Evolutionary conservation across 75 land plant genomes (phyloP), one percentile per base, ranked within the genome.

Genomic region (Sequoiadendron giganteum): DNA sequence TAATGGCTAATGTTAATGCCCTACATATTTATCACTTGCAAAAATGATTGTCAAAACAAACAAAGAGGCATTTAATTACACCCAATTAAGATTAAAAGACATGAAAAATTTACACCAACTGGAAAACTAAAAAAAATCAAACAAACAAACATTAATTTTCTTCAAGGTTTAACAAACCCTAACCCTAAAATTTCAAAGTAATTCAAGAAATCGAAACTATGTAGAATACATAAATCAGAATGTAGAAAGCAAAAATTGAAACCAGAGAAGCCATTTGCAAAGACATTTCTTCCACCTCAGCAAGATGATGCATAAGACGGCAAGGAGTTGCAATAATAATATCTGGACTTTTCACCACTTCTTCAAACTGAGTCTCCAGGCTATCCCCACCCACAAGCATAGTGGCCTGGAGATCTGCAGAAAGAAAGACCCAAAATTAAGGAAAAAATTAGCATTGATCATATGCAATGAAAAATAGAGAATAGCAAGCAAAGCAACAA

Each of bases 321-420:
- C 99, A 99, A 89, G 99, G 99, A 36, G 99, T 98, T 47, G 99
- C 99, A 85, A 97, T 93, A 61, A 98, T 96, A 21, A 97, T 88
- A 89, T 98, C 99, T 58, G 99, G 99, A 86, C 90, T 97, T 61
- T 95, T 94, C 3, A 97, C 91, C 32, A 98, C 89, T 76, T 97
- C 93, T 87, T 97, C 99, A 88, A 98, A 98, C 84, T 98, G 99
- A 56, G 89, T 92, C 87, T 98, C 96, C 99, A 97, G 95, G 84
- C 97, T 97, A 88, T 98, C 99, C 73, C 99, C 99, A 85, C 99
- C 99, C 54, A 98, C 99, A 77, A 98, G 88, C 52, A 98, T 83
- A 84, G 96, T 90, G 78, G 86, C 87, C 49, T 93, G 93, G 87
- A 97, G 92, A 87, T 95, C 99, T 96, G 88, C 88, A 89, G 15